Conservation (phyloP, 768 basidiomycete species). For the Lentinula detonsa region DNA sequence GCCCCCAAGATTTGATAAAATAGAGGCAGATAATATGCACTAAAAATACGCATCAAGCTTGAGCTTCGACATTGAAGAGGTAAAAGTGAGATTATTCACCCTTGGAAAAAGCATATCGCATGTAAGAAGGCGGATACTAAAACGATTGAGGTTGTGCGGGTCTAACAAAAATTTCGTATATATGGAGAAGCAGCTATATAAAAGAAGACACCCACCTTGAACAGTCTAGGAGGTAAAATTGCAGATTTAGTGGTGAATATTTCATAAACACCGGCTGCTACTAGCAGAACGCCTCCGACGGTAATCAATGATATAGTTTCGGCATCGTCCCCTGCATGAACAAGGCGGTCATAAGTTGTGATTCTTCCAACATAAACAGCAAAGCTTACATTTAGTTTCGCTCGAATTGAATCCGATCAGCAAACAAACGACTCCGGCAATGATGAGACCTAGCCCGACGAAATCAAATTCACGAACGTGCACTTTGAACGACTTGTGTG, state of each 20-base stretch:
- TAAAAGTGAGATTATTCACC: constrained; percentile 1
- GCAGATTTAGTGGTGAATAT: constrained; percentile 55
- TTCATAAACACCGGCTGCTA: constrained; percentile 54
- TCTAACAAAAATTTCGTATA: background rate
- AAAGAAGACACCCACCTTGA: constrained; percentile 30
- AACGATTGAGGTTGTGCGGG: constrained; percentile 23
- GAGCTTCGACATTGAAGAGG: background rate
- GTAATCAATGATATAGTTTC: constrained; percentile 59
- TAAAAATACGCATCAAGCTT: background rate
- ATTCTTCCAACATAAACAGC: background rate
- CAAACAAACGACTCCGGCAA: constrained; percentile 60
- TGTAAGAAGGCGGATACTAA: constrained; percentile 61
- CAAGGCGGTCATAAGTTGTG: background rate
- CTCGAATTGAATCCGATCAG: constrained; percentile 72
- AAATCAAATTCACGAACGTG: constrained; percentile 71
- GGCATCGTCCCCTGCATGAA: constrained; percentile 30
- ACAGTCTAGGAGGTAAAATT: constrained; percentile 69
- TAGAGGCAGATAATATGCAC: constrained; percentile 42
- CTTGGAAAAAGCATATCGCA: constrained; percentile 58
- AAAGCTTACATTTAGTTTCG: constrained; percentile 52
- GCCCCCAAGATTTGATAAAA: constrained; percentile 78
- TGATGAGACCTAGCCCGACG: constrained; percentile 55
- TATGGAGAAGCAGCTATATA: background rate
- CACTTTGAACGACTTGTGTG: constrained; percentile 47
- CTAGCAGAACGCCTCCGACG: constrained; percentile 48